A percentile compares a stretch with the other conserved stretches of the same genome.
Evolutionary conservation across 2,329 filamentous ascomycete genomes (phyloP).

Genomic region (Cytospora chrysosperma): DNA sequence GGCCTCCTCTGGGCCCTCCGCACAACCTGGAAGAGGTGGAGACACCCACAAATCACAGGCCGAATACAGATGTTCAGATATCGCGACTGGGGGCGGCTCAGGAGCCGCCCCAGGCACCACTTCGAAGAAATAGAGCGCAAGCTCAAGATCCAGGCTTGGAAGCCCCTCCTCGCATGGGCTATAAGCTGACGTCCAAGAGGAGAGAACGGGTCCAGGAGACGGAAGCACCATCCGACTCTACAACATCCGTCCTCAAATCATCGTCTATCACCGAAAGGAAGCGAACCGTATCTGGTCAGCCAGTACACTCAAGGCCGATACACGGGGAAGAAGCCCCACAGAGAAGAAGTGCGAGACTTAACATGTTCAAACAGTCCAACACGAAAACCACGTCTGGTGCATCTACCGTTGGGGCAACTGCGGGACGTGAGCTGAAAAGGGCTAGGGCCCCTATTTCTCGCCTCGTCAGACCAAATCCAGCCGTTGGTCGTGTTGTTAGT

Average conservation of each 20-base stretch:
- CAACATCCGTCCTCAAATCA: slow-evolving; percentile 39
- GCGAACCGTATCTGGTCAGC: slow-evolving; percentile 87
- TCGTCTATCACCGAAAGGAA: slow-evolving; percentile 67
- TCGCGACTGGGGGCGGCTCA: slow-evolving; percentile 33
- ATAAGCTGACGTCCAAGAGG: slow-evolving; percentile 49
- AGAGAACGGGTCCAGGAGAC: slow-evolving; percentile 39
- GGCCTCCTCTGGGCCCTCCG: slow-evolving; percentile 38
- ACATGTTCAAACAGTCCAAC: slow-evolving; percentile 66
- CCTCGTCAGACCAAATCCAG: slow-evolving; percentile 66
- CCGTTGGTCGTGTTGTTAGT: slow-evolving; percentile 82
- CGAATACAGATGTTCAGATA: slow-evolving; percentile 37
- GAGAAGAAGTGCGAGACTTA: slow-evolving; percentile 70
- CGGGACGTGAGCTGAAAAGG: slow-evolving; percentile 77
- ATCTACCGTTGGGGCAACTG: slow-evolving; percentile 56
- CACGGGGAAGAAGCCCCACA: slow-evolving; percentile 63
- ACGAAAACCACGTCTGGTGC: slow-evolving; percentile 61
- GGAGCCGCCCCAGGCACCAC: slow-evolving; percentile 53
- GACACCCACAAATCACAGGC: slow-evolving; percentile 57
- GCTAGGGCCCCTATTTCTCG: slow-evolving; percentile 70
- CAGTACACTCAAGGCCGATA: slow-evolving; percentile 49
- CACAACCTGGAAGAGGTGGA: slow-evolving; percentile 58
- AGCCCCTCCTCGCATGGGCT: slow-evolving; percentile 63
- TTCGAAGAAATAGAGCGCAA: slow-evolving; percentile 54
- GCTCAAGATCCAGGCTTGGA: slow-evolving; percentile 54
- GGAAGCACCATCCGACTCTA: slow-evolving; percentile 43